Base-by-base conservation (phyloP, 169 alveolate species). In the Plasmodium gallinaceum region DNA sequence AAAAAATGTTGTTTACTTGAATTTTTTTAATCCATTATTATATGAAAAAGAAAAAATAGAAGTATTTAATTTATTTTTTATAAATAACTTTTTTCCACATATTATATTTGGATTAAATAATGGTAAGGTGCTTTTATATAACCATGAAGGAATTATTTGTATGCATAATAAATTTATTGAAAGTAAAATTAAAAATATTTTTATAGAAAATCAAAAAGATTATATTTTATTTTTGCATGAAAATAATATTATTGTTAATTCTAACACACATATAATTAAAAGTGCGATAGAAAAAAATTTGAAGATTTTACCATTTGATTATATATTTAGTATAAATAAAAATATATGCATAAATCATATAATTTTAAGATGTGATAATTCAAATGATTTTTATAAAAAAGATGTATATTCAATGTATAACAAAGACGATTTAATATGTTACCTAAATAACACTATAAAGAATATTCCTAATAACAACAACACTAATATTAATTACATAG, bases 151-250 rank as follows among this genome's bases (percentile, higher is more conserved):
- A 5, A 70, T 83, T 7, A 42, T 83, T 43, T 69, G 83, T 72
- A 83, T 83, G 91, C 85, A 83, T 18, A 83, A 83, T 69, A 83
- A 83, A 83, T 83, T 83, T 48, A 46, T 69, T 52, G 91, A 83
- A 5, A 42, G 39, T 26, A 83, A 69, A 57, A 54, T 83, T 37
- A 83, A 83, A 32, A 45, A 42, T 2, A 83, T 83, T 42, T 52
- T 69, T 58, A 16, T 83, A 1, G 91, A 83, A 43, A 20, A 62
- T 18, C 70, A 83, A 14, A 37, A 69, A 46, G 85, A 83, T 16
- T 83, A 83, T 43, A 66, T 83, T 0, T 51, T 83, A 45, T 70
- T 83, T 43, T 46, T 83, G 8, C 58, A 83, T 69, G 91, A 83
- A 18, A 83, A 83, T 20, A 83, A 83, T 73, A 83, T 68, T 2